phyloP scores from a whole-genome alignment of 768 basidiomycete species.

The Tylopilus plumbeoviolaceoides region DNA sequence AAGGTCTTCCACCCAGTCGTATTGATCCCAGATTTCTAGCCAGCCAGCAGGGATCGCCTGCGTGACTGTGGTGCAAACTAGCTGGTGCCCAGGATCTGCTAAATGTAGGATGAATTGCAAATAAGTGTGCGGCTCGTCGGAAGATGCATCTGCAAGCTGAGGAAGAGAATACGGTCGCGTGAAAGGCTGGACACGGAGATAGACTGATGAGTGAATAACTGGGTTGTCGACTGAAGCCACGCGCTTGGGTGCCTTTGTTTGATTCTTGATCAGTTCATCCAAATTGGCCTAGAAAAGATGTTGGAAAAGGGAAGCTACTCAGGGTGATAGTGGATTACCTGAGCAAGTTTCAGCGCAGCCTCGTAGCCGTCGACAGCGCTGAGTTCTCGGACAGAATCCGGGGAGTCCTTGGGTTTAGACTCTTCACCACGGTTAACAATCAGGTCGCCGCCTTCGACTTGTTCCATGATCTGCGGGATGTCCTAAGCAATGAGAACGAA shows the following conservation, averaged over 20 bases:
- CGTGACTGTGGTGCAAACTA: slow-evolving; percentile 73
- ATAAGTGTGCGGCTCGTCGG: slow-evolving; percentile 31
- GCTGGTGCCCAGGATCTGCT: slow-evolving; percentile 73
- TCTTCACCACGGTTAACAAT: slow-evolving; percentile 82
- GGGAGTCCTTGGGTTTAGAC: slow-evolving; percentile 59
- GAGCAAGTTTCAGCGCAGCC: slow-evolving; percentile 78
- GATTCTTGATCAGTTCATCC: slow-evolving; percentile 69
- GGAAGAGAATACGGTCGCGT: slow-evolving; percentile 52
- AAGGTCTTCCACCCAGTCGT: slow-evolving; percentile 95
- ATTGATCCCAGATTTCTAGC: slow-evolving; percentile 87
- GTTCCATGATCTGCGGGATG: slow-evolving; percentile 74
- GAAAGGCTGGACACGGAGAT: slow-evolving; percentile 90
- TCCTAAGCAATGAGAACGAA: slow-evolving; percentile 2
- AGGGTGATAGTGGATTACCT: slow-evolving; percentile 43
- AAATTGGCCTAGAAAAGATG: slow-evolving; percentile 59
- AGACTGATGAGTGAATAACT: slow-evolving; percentile 85
- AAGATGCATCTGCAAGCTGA: slow-evolving; percentile 20
- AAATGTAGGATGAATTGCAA: slow-evolving; percentile 65
- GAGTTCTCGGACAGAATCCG: slow-evolving; percentile 55
- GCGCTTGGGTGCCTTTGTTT: slow-evolving; percentile 34
- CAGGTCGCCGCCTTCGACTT: slow-evolving; percentile 90
- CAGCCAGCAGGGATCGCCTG: slow-evolving; percentile 83
- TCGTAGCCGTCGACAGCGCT: slow-evolving; percentile 84
- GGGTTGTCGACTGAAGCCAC: slow-evolving; percentile 45
- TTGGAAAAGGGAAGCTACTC: not conserved